Conservation (phyloP, 2,329 filamentous ascomycete species). For the Fusarium guadeloupense region DNA sequence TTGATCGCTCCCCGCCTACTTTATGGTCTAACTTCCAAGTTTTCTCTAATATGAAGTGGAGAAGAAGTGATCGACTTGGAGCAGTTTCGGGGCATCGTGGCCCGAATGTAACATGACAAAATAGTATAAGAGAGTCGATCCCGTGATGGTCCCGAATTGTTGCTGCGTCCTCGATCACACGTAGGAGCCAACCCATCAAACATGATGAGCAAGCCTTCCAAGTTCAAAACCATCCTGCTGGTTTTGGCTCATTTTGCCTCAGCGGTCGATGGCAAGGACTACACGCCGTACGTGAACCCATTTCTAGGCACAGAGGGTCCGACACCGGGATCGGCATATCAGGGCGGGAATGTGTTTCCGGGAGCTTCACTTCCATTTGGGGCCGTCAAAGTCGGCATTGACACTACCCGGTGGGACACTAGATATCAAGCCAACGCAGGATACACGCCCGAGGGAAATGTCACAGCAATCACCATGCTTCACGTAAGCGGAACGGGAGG, state of each 20-base stretch:
- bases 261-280: not conserved
- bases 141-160: too few species aligned
- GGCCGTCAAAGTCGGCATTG: conserved; percentile 56
- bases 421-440: conserved; percentile 47
- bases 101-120: too few species aligned
- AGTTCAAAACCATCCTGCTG: not conserved
- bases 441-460: conserved; percentile 53
- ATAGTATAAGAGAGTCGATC: too few species aligned
- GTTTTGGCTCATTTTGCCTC: not conserved
- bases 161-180: too few species aligned
- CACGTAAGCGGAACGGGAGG: conserved; percentile 67
- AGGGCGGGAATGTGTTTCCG: conserved; percentile 56
- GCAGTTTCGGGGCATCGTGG: too few species aligned
- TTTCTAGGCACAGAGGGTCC: conserved; percentile 61
- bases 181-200: not conserved
- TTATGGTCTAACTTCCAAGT: too few species aligned
- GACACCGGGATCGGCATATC: conserved; percentile 53
- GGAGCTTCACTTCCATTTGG: conserved; percentile 56
- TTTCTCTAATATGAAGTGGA: too few species aligned
- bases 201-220: not conserved
- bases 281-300: conserved; percentile 52
- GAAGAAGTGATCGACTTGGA: too few species aligned
- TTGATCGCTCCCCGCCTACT: too few species aligned
- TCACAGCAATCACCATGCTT: conserved; percentile 62
- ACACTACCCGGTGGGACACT: conserved; percentile 42